Evolutionary conservation across 208 protist species (phyloP).

Genomic region (Trypanosoma melophagium): DNA sequence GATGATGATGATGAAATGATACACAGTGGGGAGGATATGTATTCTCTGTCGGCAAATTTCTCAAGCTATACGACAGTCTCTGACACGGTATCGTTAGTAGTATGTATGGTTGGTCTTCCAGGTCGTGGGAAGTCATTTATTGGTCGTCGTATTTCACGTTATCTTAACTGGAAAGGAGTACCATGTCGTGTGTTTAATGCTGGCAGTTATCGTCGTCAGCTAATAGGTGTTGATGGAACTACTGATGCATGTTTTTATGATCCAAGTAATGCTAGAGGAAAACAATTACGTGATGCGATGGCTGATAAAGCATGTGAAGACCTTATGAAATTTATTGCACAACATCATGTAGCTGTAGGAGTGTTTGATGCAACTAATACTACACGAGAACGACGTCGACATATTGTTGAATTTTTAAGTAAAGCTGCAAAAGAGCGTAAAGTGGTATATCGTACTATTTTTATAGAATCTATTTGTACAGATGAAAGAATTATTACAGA

Average conservation of each 20-base stretch:
- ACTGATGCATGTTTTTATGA: slow-evolving; percentile 70
- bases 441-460: slow-evolving; percentile 79
- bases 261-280: slow-evolving; percentile 69
- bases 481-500: slow-evolving; percentile 86
- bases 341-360: slow-evolving; percentile 68
- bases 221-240: slow-evolving; percentile 80
- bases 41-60: slow-evolving; percentile 20
- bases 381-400: slow-evolving; percentile 60
- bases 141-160: slow-evolving; percentile 73
- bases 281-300: slow-evolving; percentile 83
- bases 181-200: slow-evolving; percentile 89
- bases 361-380: slow-evolving; percentile 94
- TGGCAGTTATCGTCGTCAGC: slow-evolving; percentile 79
- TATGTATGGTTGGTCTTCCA: slow-evolving; percentile 89
- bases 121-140: slow-evolving; percentile 91
- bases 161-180: slow-evolving; percentile 92
- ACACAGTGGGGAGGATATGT: not conserved
- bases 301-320: slow-evolving; percentile 83
- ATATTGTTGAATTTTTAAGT: slow-evolving; percentile 69
- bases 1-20: not conserved
- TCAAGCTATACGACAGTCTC: slow-evolving; percentile 80
- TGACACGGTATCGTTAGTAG: slow-evolving; percentile 78
- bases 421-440: slow-evolving; percentile 32
- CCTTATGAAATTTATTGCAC: slow-evolving; percentile 73
- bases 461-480: slow-evolving; percentile 92